Evolutionary conservation across 192 early-diverging fungal genomes (phyloP), one percentile per base, ranked within the genome.

Genomic region (Linderina pennispora): DNA sequence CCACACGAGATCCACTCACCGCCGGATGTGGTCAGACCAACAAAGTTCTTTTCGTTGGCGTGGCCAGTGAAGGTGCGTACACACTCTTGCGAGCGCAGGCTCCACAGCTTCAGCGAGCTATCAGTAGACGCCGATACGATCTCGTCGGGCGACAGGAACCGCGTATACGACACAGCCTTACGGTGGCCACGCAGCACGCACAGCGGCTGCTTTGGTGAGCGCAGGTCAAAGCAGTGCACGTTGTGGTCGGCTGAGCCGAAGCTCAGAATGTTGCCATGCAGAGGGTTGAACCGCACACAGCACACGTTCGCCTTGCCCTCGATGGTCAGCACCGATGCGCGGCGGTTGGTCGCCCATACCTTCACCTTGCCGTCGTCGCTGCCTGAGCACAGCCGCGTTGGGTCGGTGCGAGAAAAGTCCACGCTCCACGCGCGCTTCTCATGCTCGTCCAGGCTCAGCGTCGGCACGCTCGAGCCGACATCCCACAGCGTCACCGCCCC

Each of bases 11-110:
- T 89, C 80, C 89, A 92, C 38, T 95, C 89, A 11, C 74, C 74
- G 8, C 45, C 59, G 40, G 83, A 83, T 5, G 84, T 76, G 19
- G 82, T 85, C 46, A 98, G 71, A 2, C 95, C 95, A 4, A 96
- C 95, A 90, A 98, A 98, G 72, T 96, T 96, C 73, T 90, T 92
- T 53, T 94, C 91, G 52, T 98, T 98, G 8, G 69, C 37, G 56
- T 98, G 95, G 5, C 94, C 94, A 6, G 74, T 63, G 62, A 78
- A 98, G 13, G 86, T 86, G 20, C 89, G 69, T 4, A 76, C 57
- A 40, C 82, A 89, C 48, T 54, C 56, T 50, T 71, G 68, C 16
- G 65, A 50, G 38, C 62, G 46, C 21, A 85, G 59, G 41, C 79
- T 77, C 95, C 95, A 98, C 26, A 89, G 70, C 58, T 87, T 88